phyloP scores from a whole-genome alignment of 805 yeast genomes.

The Saccharomycopsis selenospora region DNA sequence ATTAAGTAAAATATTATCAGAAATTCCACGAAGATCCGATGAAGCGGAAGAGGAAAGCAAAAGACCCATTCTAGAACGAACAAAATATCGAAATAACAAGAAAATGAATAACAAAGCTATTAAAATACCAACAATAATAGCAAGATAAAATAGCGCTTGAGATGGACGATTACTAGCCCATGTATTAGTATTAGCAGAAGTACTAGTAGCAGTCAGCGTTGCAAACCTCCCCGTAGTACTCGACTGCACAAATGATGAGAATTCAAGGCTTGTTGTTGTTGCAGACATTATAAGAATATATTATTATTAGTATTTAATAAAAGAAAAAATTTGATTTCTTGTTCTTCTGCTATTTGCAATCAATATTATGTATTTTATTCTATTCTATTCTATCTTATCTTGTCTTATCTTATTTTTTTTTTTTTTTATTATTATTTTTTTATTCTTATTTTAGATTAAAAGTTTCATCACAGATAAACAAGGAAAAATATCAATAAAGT shows the following conservation, averaged over 20 bases:
- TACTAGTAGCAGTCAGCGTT: neutral
- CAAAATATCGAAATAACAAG: conserved; percentile 54
- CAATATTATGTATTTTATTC: too few relatives aligned
- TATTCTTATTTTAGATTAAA: too few relatives aligned
- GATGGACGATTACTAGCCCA: conserved; percentile 41
- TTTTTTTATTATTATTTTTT: too few relatives aligned
- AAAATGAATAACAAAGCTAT: conserved; percentile 51
- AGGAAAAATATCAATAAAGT: too few relatives aligned
- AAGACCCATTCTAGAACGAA: conserved; percentile 50
- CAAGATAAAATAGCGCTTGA: conserved; percentile 55
- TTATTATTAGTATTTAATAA: too few relatives aligned
- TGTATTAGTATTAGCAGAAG: neutral
- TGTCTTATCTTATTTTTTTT: too few relatives aligned
- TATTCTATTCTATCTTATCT: too few relatives aligned
- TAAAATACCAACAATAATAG: conserved; percentile 52
- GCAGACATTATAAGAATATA: too few relatives aligned
- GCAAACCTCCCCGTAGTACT: neutral
- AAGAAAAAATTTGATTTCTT: too few relatives aligned
- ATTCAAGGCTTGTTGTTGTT: too few relatives aligned
- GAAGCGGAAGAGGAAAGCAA: conserved; percentile 20
- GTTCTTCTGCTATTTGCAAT: too few relatives aligned
- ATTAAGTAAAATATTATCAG: conserved; percentile 4
- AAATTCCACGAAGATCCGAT: conserved; percentile 12
- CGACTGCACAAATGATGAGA: neutral
- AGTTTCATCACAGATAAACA: too few relatives aligned